These are phyloP conservation scores for Nakazawaea ishiwadae DNA, from an alignment of 805 yeast species.

Conservation along the genomic window DNA sequence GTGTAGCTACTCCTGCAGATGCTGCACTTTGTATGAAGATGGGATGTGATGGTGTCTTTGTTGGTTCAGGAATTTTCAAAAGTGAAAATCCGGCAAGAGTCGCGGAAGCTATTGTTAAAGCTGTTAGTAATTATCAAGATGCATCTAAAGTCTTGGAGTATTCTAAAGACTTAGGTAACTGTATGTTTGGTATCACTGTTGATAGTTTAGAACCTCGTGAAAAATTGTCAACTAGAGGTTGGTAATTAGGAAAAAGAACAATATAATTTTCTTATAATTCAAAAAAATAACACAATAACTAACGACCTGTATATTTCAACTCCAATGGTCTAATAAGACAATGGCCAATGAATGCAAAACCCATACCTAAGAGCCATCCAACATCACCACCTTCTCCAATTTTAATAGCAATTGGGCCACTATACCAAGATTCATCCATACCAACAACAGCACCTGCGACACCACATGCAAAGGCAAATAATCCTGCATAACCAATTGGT, in stretches of 20 bases:
- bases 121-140: constrained; percentile 67
- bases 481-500: constrained; percentile 29
- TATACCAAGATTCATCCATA: constrained; percentile 31
- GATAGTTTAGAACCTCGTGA: constrained; percentile 42
- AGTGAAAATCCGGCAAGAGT: constrained; percentile 67
- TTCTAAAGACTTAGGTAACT: constrained; percentile 67
- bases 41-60: constrained; percentile 78
- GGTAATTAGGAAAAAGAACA: constrained; percentile 29
- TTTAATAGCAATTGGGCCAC: constrained; percentile 25
- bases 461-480: constrained; percentile 26
- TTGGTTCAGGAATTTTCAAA: constrained; percentile 76
- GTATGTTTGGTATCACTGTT: constrained; percentile 70
- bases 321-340: constrained; percentile 27
- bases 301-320: constrained; percentile 26
- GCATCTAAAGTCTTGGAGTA: constrained; percentile 55
- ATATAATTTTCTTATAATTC: too few relatives aligned
- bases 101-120: constrained; percentile 76
- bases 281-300: too few relatives aligned
- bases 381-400: constrained; percentile 28
- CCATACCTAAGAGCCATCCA: constrained; percentile 27
- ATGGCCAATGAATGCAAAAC: constrained; percentile 26
- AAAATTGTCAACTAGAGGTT: constrained; percentile 47
- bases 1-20: constrained; percentile 84
- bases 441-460: constrained; percentile 28
- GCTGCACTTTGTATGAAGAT: constrained; percentile 81